A percentile compares a stretch with the other conserved stretches of the same genome.
Conservation (phyloP, 129 eudicot genomes). For the Flaveria robusta region DNA sequence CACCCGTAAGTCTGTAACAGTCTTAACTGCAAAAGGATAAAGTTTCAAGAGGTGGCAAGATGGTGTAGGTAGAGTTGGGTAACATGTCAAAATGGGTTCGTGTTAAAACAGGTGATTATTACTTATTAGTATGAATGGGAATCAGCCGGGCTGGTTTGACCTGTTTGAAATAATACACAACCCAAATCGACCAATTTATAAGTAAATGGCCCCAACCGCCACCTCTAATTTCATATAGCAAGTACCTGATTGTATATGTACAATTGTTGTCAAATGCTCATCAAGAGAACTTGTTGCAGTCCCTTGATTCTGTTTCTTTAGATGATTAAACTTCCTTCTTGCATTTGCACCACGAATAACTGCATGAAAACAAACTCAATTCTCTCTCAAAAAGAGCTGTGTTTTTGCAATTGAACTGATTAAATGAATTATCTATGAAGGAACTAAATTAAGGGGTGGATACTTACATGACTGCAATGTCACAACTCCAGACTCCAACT, state of each 20-base stretch:
- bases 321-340: conserved; percentile 51
- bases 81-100: neutral
- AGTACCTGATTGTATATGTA: conserved; percentile 76
- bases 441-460: neutral
- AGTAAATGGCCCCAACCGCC: neutral
- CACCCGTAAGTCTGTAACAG: neutral
- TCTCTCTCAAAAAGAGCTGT: neutral
- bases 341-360: conserved; percentile 87
- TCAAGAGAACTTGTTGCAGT: conserved; percentile 46
- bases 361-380: conserved; percentile 35
- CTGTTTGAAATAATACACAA: neutral
- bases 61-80: neutral
- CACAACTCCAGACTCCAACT: conserved; percentile 53
- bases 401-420: conserved; percentile 1
- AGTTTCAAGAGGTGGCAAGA: neutral
- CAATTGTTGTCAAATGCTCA: conserved; percentile 60
- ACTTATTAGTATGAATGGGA: neutral
- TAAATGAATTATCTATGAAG: neutral
- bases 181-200: neutral
- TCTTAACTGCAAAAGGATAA: neutral
- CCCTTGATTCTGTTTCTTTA: conserved; percentile 40
- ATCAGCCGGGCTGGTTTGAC: neutral
- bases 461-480: conserved; percentile 83
- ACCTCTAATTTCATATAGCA: conserved; percentile 7
- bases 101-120: neutral